Evolutionary conservation across 768 basidiomycete species (phyloP), one percentile per base, ranked within the genome.

Genomic region (Pleurotus eryngii): DNA sequence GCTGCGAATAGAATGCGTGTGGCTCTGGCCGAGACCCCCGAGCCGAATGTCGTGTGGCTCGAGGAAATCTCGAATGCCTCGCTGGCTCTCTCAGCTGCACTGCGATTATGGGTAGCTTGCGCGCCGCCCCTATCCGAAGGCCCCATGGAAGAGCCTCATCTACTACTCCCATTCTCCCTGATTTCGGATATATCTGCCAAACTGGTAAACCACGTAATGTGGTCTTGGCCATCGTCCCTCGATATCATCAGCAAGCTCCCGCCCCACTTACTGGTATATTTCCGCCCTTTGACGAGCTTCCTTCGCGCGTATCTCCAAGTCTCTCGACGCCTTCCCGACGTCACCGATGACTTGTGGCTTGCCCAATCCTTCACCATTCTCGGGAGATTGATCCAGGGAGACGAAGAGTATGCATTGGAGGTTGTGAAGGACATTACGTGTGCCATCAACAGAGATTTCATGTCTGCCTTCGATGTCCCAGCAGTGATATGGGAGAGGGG

Each of bases 31-130:
- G 18, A 56, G 62, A 24, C 64, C 66, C 3, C 56, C 57, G 49
- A 63, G 39, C 42, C 46, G 45, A 35, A 11, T 35, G 8, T 35
- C 9, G 5, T 58, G 38, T 43, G 53, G 62, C 24, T 62, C 30
- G 20, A 58, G 55, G 46, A 59, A 70, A 5, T 43, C 22, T 46
- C 50, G 17, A 40, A 61, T 26, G 42, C 57, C n/a, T 74, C 78
- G 1, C 63, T 60, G 6, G 63, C 73, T 8, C 67, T 90, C 43
- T 67, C 76, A 1, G 73, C 82, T 14, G 79, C 71, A 0, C 75
- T 88, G 12, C 82, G 85, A 4, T 70, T 90, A 6, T 89, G 86
- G 84, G 63, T 90, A 5, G 78, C 85, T 3, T 87, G 84, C 63
- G 63, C 83, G 6, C 79, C 86, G 4, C 70, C 77, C 0, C 67